These are phyloP conservation scores for Logfia minima DNA, from an alignment of 129 eudicot species.

Conservation along the genomic window DNA sequence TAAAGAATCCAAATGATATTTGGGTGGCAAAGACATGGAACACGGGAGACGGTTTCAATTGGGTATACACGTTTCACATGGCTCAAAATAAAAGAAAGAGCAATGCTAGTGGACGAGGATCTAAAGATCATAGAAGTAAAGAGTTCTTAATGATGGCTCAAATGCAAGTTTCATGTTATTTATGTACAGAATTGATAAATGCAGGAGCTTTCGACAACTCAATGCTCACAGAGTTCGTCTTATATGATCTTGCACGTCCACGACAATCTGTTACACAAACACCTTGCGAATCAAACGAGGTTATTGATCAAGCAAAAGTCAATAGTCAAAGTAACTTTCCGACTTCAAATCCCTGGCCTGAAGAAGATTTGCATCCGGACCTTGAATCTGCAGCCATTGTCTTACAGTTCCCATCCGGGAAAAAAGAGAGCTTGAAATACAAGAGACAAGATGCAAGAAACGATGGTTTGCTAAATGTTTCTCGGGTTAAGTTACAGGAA, in stretches of 20 bases:
- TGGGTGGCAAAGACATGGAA: slow-evolving; percentile 77
- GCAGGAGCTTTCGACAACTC: slow-evolving; percentile 52
- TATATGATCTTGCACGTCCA: slow-evolving; percentile 65
- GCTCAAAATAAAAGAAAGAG: slow-evolving; percentile 60
- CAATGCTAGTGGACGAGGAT: slow-evolving; percentile 60
- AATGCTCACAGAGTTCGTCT: slow-evolving; percentile 73
- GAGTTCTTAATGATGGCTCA: slow-evolving; percentile 75
- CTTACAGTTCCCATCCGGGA: slow-evolving; percentile 62
- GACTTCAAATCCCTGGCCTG: slow-evolving; percentile 36
- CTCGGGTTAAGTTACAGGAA: slow-evolving; percentile 33
- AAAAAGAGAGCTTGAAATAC: slow-evolving; percentile 62
- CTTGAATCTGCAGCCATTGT: slow-evolving; percentile 85
- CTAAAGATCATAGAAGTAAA: slow-evolving; percentile 43
- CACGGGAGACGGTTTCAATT: slow-evolving; percentile 52
- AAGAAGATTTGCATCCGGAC: slow-evolving; percentile 65
- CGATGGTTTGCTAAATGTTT: slow-evolving; percentile 42
- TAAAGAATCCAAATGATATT: slow-evolving; percentile 57
- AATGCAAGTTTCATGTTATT: slow-evolving; percentile 81
- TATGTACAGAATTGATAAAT: slow-evolving; percentile 61
- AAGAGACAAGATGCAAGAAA: slow-evolving; percentile 43
- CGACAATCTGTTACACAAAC: slow-evolving; percentile 37
- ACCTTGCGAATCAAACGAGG: slow-evolving; percentile 32
- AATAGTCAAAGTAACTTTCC: slow-evolving; percentile 23
- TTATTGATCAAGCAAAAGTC: slow-evolving; percentile 35
- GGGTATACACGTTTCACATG: slow-evolving; percentile 85